Evolutionary conservation across 805 yeast species (phyloP).

Genomic region (Starmerella sp.): DNA sequence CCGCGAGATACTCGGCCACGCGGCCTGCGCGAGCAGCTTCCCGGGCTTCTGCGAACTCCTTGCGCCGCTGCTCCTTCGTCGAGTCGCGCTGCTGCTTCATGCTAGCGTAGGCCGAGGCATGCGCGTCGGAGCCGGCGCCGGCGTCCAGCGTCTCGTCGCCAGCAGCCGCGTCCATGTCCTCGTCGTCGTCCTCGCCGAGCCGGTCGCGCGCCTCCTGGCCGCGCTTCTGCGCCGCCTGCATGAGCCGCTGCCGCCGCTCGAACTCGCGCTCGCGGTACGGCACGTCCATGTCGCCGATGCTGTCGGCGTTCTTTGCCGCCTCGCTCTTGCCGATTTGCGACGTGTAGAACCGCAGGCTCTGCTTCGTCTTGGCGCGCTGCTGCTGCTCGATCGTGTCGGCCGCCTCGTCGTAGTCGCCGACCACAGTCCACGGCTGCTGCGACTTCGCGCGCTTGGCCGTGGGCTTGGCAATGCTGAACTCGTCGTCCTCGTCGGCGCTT

Average conservation of each 20-base stretch:
- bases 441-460: conserved; percentile 10
- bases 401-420: conserved; percentile 54
- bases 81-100: conserved; percentile 44
- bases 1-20: conserved; percentile 57
- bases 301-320: conserved; percentile 7
- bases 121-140: conserved; percentile 11
- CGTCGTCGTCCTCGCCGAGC: conserved; percentile 29
- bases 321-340: conserved; percentile 82
- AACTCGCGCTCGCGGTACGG: conserved; percentile 84
- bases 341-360: conserved; percentile 84
- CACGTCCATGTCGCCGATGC: conserved; percentile 74
- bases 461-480: conserved; percentile 17
- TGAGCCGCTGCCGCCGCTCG: conserved; percentile 77
- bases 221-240: conserved; percentile 79
- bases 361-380: conserved; percentile 56
- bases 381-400: conserved; percentile 65
- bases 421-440: conserved; percentile 11
- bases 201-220: conserved; percentile 54
- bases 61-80: conserved; percentile 36
- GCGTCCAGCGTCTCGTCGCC: too few species aligned
- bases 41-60: conserved; percentile 60
- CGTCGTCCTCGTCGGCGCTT: conserved; percentile 17
- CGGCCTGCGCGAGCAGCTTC: conserved; percentile 78
- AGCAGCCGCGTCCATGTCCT: conserved; percentile 11
- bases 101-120: conserved; percentile 40